Base-by-base conservation (phyloP, 2,329 filamentous ascomycete species). In the Exophiala viscosa region DNA sequence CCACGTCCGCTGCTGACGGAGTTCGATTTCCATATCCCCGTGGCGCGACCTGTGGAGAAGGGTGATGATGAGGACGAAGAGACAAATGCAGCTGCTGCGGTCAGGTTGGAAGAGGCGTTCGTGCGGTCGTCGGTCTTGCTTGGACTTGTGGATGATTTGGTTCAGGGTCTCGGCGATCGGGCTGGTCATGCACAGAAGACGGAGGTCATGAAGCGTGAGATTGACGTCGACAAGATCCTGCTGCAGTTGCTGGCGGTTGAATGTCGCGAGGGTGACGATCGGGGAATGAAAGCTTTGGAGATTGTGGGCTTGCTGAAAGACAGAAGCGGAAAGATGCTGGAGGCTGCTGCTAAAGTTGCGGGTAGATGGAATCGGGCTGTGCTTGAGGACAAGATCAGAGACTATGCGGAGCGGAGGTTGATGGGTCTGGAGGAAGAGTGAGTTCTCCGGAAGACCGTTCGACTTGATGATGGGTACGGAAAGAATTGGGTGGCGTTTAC, bases 261-360 rank as follows among this genome's bases (percentile, higher is more conserved):
- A 74, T 99, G 93, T 68, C 84, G 90, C 54, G 89, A 93, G 61
- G 90, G 90, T 40, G 93, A 99, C 69, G 91, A 97, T 58, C 80
- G 87, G 28, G 92, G 91, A 5, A 96, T 96, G 90, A 90, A 92
- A 61, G 92, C 92, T 0, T 75, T 99, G 33, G 95, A 99, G 72
- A 81, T 97, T 64, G 93, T 95, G 28, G 78, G 81, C 57, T 76
- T 99, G 64, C 88, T 99, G 85, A 81, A 81, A 40, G 91, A 97
- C 72, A 78, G 83, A 41, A 87, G 83, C 55, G 92, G 92, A 14
- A 86, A 87, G 68, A 96, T 96, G 88, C 71, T 96, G 52, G 90
- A 96, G 68, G 88, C 92, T 3, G 93, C 93, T 1, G 83, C 84
- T 51, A 96, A 95, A 78, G 83, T 99, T 45, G 93, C 93, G 7